Percentiles rank a stretch among this genome's conserved stretches.
Conservation (phyloP, 1,139 yeast species). For the Blastobotrys ciferrii region DNA sequence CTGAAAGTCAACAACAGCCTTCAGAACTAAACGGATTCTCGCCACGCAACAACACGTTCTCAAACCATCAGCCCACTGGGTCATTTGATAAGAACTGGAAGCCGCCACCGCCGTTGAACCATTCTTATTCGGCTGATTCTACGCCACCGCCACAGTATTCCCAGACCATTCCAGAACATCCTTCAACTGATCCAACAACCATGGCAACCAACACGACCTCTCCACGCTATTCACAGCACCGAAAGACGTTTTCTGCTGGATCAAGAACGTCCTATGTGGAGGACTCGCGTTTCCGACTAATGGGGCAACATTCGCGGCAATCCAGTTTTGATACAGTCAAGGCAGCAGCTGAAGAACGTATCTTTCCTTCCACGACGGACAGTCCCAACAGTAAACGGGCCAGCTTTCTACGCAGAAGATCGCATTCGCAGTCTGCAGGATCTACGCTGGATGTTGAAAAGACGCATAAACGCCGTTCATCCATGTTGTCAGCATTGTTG, state of each 20-base stretch:
- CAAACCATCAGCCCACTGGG: neutral
- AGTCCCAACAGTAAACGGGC: neutral
- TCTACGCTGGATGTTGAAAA: constrained; percentile 8
- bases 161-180: constrained; percentile 8
- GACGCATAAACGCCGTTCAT: constrained; percentile 15
- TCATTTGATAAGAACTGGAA: constrained; percentile 33
- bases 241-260: constrained; percentile 6
- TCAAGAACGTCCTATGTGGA: constrained; percentile 15
- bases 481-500: constrained; percentile 16
- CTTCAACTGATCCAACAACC: neutral
- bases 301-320: constrained; percentile 21
- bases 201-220: neutral
- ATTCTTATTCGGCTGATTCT: constrained; percentile 1
- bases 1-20: constrained; percentile 10
- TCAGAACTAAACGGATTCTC: neutral
- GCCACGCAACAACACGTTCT: neutral
- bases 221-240: neutral
- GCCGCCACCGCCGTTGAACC: constrained; percentile 20
- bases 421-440: constrained; percentile 7
- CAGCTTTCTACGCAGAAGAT: neutral
- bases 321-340: constrained; percentile 25
- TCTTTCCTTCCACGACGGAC: neutral
- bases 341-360: constrained; percentile 9
- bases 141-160: constrained; percentile 1
- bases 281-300: constrained; percentile 11